These are phyloP conservation scores for Abelmoschus esculentus DNA, from an alignment of 345 rosid species.

Conservation along the genomic window DNA sequence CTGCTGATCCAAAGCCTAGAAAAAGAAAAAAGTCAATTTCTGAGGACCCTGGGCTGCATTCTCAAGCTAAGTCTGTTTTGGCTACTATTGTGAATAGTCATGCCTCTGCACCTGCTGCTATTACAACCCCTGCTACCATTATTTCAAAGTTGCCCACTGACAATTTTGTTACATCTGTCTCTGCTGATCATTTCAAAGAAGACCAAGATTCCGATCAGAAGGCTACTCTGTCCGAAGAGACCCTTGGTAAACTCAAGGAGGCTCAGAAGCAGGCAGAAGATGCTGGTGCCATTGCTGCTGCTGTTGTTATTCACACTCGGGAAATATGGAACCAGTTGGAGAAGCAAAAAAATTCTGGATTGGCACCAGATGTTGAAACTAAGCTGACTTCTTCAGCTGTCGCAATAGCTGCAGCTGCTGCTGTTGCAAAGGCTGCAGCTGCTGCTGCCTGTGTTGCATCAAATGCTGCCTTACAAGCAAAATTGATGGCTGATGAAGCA, in stretches of 20 bases:
- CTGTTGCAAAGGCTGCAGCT: conserved; percentile 96
- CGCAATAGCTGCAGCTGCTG: conserved; percentile 80
- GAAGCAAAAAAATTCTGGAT: conserved; percentile 44
- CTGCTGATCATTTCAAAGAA: conserved; percentile 35
- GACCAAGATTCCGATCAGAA: conserved; percentile 32
- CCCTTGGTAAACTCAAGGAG: conserved; percentile 55
- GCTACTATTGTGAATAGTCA: conserved; percentile 35
- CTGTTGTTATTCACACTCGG: conserved; percentile 67
- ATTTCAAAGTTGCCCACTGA: conserved; percentile 34
- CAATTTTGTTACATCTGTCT: conserved; percentile 31
- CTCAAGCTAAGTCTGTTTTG: conserved; percentile 31
- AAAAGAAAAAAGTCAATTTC: conserved; percentile 64
- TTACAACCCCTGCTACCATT: conserved; percentile 30
- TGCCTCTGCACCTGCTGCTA: conserved; percentile 31
- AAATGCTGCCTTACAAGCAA: conserved; percentile 89
- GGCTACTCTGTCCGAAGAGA: conserved; percentile 51
- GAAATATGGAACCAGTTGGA: conserved; percentile 69
- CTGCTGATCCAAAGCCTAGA: conserved; percentile 57
- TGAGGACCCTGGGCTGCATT: conserved; percentile 38
- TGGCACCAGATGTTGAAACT: conserved; percentile 49
- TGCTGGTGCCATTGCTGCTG: conserved; percentile 68
- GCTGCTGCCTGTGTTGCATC: conserved; percentile 94
- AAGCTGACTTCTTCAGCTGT: conserved; percentile 75
- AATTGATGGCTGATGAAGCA: conserved; percentile 88
- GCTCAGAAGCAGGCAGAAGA: conserved; percentile 72